Conservation (phyloP, 2,329 filamentous ascomycete species). For the Zalaria obscura region DNA sequence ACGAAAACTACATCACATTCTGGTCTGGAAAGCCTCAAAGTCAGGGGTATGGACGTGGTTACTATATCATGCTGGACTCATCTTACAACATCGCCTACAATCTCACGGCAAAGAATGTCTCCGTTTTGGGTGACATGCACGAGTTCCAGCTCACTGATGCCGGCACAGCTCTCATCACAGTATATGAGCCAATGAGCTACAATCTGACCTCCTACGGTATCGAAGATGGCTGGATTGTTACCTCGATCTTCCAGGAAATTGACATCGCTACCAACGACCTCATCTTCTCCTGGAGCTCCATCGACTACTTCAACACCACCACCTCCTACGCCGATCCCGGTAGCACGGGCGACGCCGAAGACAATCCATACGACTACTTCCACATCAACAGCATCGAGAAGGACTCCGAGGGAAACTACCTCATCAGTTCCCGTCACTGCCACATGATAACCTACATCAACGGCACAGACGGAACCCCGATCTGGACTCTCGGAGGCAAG, state of each 20-base stretch:
- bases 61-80: slow-evolving; percentile 19
- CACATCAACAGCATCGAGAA: slow-evolving; percentile 43
- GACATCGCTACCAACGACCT: slow-evolving; percentile 25
- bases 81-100: slow-evolving; percentile 16
- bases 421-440: slow-evolving; percentile 31
- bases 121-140: slow-evolving; percentile 26
- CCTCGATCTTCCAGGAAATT: slow-evolving; percentile 30
- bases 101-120: slow-evolving; percentile 18
- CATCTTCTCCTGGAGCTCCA: slow-evolving; percentile 26
- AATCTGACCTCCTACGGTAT: slow-evolving; percentile 13
- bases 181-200: slow-evolving; percentile 22
- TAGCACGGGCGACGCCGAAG: slow-evolving; percentile 22
- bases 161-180: slow-evolving; percentile 28
- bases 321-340: slow-evolving; percentile 19
- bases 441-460: slow-evolving; percentile 31
- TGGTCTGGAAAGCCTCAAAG: slow-evolving; percentile 25
- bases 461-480: slow-evolving; percentile 26
- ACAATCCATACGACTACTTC: slow-evolving; percentile 26
- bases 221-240: slow-evolving; percentile 25
- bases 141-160: slow-evolving; percentile 27
- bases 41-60: slow-evolving; percentile 18
- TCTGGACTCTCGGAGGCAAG: slow-evolving; percentile 39
- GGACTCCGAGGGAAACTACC: slow-evolving; percentile 31
- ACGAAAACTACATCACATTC: slow-evolving; percentile 22
- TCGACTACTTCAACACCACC: slow-evolving; percentile 18